A percentile compares a stretch with the other conserved stretches of the same genome.
Evolutionary conservation across 2,329 filamentous ascomycete species (phyloP).

Genomic region (Xylariaceae sp.): DNA sequence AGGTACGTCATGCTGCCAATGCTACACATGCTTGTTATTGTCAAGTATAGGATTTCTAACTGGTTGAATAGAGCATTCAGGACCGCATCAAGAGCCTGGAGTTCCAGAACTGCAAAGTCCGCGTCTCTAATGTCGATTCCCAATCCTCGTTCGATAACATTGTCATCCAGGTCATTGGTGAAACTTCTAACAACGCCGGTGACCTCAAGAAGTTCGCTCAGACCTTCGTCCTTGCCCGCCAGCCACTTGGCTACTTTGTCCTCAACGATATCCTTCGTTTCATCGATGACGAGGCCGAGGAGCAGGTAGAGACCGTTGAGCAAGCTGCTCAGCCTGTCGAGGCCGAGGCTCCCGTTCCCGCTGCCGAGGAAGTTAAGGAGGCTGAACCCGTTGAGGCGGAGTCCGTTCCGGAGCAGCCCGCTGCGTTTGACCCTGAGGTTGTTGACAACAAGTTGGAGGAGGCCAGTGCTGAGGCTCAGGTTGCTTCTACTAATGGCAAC

Average conservation of each 20-base stretch:
- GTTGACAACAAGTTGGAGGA: slow-evolving; percentile 76
- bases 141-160: slow-evolving; percentile 91
- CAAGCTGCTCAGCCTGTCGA: slow-evolving; percentile 24
- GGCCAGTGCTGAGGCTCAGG: slow-evolving; percentile 37
- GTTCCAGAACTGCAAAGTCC: slow-evolving; percentile 97
- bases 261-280: slow-evolving; percentile 97
- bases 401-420: slow-evolving; percentile 34
- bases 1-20: slow-evolving; percentile 51
- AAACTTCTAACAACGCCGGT: slow-evolving; percentile 89
- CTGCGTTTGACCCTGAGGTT: slow-evolving; percentile 39
- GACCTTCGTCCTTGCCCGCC: slow-evolving; percentile 93
- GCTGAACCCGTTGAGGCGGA: slow-evolving; percentile 32
- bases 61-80: slow-evolving; percentile 66
- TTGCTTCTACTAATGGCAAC: slow-evolving; percentile 41
- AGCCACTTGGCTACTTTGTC: slow-evolving; percentile 96
- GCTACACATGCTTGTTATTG: background rate
- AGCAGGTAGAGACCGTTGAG: slow-evolving; percentile 45
- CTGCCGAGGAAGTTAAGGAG: slow-evolving; percentile 31
- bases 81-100: slow-evolving; percentile 90
- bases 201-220: slow-evolving; percentile 95
- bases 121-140: slow-evolving; percentile 95
- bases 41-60: slow-evolving; percentile 1
- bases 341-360: slow-evolving; percentile 27
- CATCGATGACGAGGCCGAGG: slow-evolving; percentile 77
- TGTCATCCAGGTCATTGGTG: slow-evolving; percentile 95